Evolutionary conservation across 2,329 filamentous ascomycete species (phyloP).

Genomic region (Ophiostoma australiae): DNA sequence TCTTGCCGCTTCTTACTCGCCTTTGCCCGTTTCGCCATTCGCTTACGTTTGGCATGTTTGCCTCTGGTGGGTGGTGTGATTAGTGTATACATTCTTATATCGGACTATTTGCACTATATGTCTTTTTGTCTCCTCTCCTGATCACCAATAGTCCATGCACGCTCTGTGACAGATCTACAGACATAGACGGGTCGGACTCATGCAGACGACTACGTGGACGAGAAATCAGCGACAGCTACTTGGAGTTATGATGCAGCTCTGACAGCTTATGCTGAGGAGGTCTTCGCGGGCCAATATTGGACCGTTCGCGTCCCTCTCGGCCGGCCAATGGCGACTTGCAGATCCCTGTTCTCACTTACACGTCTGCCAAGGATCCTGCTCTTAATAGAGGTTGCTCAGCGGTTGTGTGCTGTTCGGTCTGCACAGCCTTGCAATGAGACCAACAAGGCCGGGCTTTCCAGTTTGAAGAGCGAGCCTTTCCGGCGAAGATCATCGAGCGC

Average conservation of each 20-base stretch:
- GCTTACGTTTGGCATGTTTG: constrained; percentile 5
- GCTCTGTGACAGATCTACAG: too few relatives aligned
- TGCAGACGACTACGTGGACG: neutral
- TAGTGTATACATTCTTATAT: neutral
- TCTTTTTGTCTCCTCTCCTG: neutral
- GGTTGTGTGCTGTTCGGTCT: neutral
- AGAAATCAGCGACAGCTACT: neutral
- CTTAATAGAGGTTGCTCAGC: neutral
- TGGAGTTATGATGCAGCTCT: neutral
- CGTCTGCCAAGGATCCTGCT: neutral
- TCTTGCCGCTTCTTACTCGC: constrained; percentile 6
- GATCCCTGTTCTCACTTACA: constrained; percentile 2
- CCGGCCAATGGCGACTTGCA: neutral
- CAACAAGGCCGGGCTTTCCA: neutral
- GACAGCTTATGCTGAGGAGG: neutral
- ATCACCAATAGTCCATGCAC: neutral
- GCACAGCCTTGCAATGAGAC: neutral
- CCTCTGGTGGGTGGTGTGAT: neutral
- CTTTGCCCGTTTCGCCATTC: neutral
- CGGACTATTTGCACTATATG: neutral
- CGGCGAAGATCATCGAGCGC: neutral
- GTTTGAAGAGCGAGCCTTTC: neutral
- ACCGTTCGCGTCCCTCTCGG: constrained; percentile 19
- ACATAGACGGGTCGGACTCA: too few relatives aligned
- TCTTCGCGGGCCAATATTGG: constrained; percentile 17